Evolutionary conservation across 192 early-diverging fungal species (phyloP), one percentile per base, ranked within the genome.

Genomic region (Irineochytrium annulatum): DNA sequence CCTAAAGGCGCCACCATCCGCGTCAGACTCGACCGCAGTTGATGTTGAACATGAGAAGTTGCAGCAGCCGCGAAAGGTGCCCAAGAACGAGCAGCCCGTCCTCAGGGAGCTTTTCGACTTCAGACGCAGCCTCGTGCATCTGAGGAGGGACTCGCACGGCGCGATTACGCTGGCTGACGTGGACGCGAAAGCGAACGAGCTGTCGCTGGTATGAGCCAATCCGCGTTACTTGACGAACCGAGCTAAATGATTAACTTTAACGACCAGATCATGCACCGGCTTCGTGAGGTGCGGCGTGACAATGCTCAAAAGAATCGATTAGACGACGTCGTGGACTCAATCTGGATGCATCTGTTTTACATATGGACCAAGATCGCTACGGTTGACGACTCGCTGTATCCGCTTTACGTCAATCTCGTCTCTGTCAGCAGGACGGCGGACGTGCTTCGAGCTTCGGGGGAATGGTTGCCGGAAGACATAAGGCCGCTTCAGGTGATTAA

Each of bases 331-430:
- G 34, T 67, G 27, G 65, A 67, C 52, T 26, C 57, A 17, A 60
- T 60, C 65, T 67, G 65, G 65, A 52, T 67, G 65, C 41, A 45
- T 17, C 58, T 67, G 20, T 67, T 67, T 31, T 58, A 27, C 57
- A 43, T 60, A 6, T 56, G 63, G 63, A 43, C 29, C 26, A 65
- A 65, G 45, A 65, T 65, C 37, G 63, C 41, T 17, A 55, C 55
- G 3, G 31, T 65, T 5, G 28, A 65, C 46, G 63, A 58, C 11
- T 45, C 63, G 41, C 16, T 67, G 3, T 67, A 67, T 41, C 65
- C 65, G 51, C 52, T 52, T 17, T 67, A 67, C 56, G 65, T 67
- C 13, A 37, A 45, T 14, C 58, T 67, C 31, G 65, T 67, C 19
- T 52, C 57, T 37, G 24, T 67, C 6, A 46, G 57, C 1, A 56